Evolutionary conservation across 306 rosid species (phyloP).

Genomic region (barrel medic (Medicago truncatula)): DNA sequence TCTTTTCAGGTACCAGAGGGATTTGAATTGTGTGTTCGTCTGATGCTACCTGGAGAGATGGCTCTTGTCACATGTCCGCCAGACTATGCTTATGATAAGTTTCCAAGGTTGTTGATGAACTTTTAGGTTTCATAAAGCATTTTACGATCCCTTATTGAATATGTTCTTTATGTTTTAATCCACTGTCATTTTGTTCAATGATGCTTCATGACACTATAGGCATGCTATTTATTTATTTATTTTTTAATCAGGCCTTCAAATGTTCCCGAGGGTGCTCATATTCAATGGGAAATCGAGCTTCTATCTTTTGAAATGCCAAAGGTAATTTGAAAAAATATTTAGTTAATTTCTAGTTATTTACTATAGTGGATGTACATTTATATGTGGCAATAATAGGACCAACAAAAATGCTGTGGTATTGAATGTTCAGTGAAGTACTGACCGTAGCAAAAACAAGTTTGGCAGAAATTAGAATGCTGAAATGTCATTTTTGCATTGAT

Average conservation of each 20-base stretch:
- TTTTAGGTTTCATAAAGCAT: conserved; percentile 29
- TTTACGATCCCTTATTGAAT: conserved; percentile 20
- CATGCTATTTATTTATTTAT: conserved; percentile 16
- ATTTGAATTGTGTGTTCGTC: conserved; percentile 90
- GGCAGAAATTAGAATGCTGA: conserved; percentile 29
- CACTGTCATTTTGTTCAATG: conserved; percentile 31
- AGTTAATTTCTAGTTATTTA: conserved; percentile 33
- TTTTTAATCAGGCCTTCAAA: conserved; percentile 67
- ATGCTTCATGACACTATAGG: conserved; percentile 36
- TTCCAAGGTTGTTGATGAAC: conserved; percentile 65
- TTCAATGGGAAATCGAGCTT: conserved; percentile 98
- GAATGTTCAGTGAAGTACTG: background rate
- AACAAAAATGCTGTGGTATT: background rate
- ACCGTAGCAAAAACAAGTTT: conserved; percentile 9
- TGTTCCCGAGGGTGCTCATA: conserved; percentile 87
- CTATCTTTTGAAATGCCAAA: conserved; percentile 93
- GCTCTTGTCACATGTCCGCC: conserved; percentile 93
- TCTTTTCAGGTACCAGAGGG: conserved; percentile 84
- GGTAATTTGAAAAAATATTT: conserved; percentile 48
- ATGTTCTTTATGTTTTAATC: conserved; percentile 7
- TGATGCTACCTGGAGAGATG: conserved; percentile 96
- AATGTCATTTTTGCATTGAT: conserved; percentile 17
- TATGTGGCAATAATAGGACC: conserved; percentile 10
- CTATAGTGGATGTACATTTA: background rate
- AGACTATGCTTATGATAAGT: conserved; percentile 96